Percentiles rank a stretch among this genome's conserved stretches.
These are phyloP conservation scores for Diplodia seriata DNA, from an alignment of 2,329 filamentous ascomycete genomes.

Conservation along the genomic window DNA sequence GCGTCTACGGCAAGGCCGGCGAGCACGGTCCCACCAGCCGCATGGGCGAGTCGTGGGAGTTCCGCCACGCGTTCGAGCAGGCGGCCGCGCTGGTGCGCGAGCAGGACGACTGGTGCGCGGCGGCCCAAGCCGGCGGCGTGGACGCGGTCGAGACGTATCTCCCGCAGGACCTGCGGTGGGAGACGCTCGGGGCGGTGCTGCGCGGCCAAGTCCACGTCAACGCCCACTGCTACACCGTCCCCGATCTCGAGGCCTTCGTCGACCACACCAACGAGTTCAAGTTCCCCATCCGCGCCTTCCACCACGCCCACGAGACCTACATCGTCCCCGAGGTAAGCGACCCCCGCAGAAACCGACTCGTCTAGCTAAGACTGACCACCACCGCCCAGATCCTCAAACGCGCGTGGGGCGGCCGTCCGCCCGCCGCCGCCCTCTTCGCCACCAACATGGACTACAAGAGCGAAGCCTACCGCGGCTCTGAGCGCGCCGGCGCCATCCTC, in stretches of 20 bases:
- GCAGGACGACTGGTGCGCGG: slow-evolving; percentile 73
- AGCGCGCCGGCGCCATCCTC: slow-evolving; percentile 70
- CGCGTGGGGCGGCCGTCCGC: slow-evolving; percentile 47
- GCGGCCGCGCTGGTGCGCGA: slow-evolving; percentile 62
- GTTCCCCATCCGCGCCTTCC: slow-evolving; percentile 70
- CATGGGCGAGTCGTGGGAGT: slow-evolving; percentile 73
- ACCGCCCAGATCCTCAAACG: slow-evolving; percentile 42
- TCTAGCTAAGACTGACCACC: no score
- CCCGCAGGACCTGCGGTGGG: slow-evolving; percentile 68
- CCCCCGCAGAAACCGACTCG: not conserved
- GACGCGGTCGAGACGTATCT: slow-evolving; percentile 64
- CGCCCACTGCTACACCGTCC: slow-evolving; percentile 74
- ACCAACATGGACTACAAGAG: slow-evolving; percentile 77
- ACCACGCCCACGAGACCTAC: slow-evolving; percentile 72
- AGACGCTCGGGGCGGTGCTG: slow-evolving; percentile 67
- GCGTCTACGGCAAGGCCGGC: slow-evolving; percentile 63
- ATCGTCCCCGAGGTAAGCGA: slow-evolving; percentile 65
- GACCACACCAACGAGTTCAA: slow-evolving; percentile 75
- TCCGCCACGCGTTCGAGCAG: slow-evolving; percentile 71
- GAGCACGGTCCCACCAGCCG: slow-evolving; percentile 64
- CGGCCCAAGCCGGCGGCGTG: slow-evolving; percentile 59
- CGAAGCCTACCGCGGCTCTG: slow-evolving; percentile 69
- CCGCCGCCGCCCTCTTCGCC: slow-evolving; percentile 66
- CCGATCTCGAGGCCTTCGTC: slow-evolving; percentile 73
- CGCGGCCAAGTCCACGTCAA: slow-evolving; percentile 73